Evolutionary conservation across 2,329 filamentous ascomycete species (phyloP), one percentile per base, ranked within the genome.

Genomic region (Colletotrichum destructivum): DNA sequence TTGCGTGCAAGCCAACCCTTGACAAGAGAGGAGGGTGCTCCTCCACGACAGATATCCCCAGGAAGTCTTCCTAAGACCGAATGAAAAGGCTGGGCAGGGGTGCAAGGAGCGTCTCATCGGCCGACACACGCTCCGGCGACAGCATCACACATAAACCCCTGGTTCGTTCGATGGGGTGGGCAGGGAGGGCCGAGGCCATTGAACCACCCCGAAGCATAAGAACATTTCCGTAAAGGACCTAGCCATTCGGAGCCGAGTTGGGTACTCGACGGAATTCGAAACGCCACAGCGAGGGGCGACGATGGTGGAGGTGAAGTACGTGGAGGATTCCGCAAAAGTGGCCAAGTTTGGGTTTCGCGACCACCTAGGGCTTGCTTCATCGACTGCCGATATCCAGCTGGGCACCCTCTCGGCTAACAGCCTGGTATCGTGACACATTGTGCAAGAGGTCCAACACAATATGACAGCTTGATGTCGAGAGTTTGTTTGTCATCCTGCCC

Each of bases 51-150:
- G 49, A 18, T 26, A 26, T 18, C 54, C 62, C 60, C 61, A 51
- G 60, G 47, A 61, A 62, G 57, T 61, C 63, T 62, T 62, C 47
- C 61, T 26, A 66, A 56, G 55, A 21, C 40, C 44, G 46, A 26
- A 40, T 46, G 21, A 35, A 55, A 64, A 60, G 0, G 42, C 70
- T 72, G 46, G 66, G 70, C 67, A 72, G 57, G 66, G 61, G 55
- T 66, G 60, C 40, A 23, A 61, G 56, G 46, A 42, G 23, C 61
- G 70, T 72, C 70, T 70, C 70, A 71, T 69, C 55, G 56, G 55
- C 55, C 59, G 66, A 72, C 66, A 62, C 59, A 57, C 57, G 51
- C 64, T 69, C 49, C 59, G 38, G 55, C n/a, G 46, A 38, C 35
- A 40, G 18, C 54, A 40, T 21, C 21, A 40, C n/a, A 38, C 18